Evolutionary conservation across 148 eudicot genomes (phyloP), one percentile per base, ranked within the genome.

Genomic region (Mesembryanthemum crystallinum): DNA sequence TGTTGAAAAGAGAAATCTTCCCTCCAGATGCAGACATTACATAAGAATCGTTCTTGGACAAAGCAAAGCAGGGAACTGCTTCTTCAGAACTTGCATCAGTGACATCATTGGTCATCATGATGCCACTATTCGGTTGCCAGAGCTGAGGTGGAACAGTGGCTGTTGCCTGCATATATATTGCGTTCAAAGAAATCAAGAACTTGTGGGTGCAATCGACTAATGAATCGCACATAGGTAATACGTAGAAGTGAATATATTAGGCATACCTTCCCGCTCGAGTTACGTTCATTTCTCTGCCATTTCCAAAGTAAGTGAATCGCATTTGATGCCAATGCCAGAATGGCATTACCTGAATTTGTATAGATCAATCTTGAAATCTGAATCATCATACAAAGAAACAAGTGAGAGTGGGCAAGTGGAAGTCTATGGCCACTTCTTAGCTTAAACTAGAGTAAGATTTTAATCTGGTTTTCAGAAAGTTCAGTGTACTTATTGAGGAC

Each of bases 11-110:
- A 60, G 91, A 88, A 74, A 94, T 85, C 77, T 86, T 92, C 67
- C 90, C 90, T 78, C 97, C 98, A 7, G 98, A 94, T 30, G 98
- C 91, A n/a, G 98, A 94, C 90, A 92, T 86, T 25, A 92, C 91
- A 82, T 94, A 94, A 61, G 95, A 91, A 80, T 92, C 98, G 69
- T 94, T 94, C 80, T 92, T 94, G 79, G 98, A 91, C 88, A 94
- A 79, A 66, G 97, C 94, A 82, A 94, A 89, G 85, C 98, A 94
- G 20, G 98, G 87, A 30, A 89, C 92, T 59, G 87, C 88, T 67
- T 88, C 90, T 72, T 88, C 90, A 60, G 88, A 87, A 76, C 83
- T 87, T 71, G 89, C 72, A 75, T 86, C 94, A n/a, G 84, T 64
- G 21, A 85, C 81, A 64, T 93, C 98, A 79, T 92, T 94, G 32